Evolutionary conservation across 2,329 filamentous ascomycete species (phyloP).

Genomic region (Penicillium sp.): DNA sequence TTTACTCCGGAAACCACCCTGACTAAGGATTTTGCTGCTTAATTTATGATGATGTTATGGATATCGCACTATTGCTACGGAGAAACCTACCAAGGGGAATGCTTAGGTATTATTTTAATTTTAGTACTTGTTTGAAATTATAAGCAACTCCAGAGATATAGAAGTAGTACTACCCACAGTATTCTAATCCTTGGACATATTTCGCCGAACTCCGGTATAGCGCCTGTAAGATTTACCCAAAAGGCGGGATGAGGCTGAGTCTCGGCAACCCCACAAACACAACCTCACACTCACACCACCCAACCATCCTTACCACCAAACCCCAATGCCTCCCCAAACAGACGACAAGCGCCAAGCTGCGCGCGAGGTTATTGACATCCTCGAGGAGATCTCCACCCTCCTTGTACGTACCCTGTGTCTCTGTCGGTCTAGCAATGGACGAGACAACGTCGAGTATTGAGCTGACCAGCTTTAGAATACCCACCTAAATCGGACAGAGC

Average conservation of each 20-base stretch:
- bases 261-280: conserved; percentile 1
- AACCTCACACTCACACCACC: neutral
- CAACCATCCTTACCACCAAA: neutral
- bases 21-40: too few relatives aligned
- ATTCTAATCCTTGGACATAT: too few relatives aligned
- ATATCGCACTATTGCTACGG: too few relatives aligned
- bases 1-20: too few relatives aligned
- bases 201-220: too few relatives aligned
- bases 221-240: too few relatives aligned
- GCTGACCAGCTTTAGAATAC: conserved; percentile 64
- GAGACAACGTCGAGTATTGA: neutral
- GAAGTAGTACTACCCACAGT: too few relatives aligned
- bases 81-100: too few relatives aligned
- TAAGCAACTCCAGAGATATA: too few relatives aligned
- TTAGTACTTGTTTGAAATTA: too few relatives aligned
- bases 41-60: too few relatives aligned
- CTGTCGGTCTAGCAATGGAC: neutral
- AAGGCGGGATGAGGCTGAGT: neutral
- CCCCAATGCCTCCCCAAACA: conserved; percentile 38
- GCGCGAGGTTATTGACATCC: conserved; percentile 49
- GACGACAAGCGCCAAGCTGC: conserved; percentile 49
- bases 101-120: too few relatives aligned
- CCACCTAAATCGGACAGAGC: conserved; percentile 79
- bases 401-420: conserved; percentile 33
- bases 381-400: conserved; percentile 48